A percentile compares a stretch with the other conserved stretches of the same genome.
These are phyloP conservation scores for Rutidosis leptorrhynchoides DNA, from an alignment of 129 eudicot species.

Conservation along the genomic window DNA sequence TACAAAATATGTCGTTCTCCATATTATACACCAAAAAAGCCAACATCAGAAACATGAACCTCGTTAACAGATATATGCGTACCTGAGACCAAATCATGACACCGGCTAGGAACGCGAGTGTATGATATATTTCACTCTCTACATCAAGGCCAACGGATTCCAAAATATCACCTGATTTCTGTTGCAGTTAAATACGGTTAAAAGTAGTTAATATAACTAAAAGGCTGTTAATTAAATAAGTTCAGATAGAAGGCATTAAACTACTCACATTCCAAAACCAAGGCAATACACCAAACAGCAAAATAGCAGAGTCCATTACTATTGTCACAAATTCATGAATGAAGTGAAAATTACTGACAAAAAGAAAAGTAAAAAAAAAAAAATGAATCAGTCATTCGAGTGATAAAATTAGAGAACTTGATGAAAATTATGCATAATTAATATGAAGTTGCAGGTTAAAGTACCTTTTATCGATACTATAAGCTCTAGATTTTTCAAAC, in stretches of 20 bases:
- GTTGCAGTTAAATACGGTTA: slow-evolving; percentile 25
- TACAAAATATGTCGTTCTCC: not conserved
- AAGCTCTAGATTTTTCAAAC: slow-evolving; percentile 93
- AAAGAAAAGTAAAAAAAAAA: not conserved
- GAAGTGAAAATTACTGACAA: slow-evolving; percentile 79
- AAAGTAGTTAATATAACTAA: slow-evolving; percentile 9
- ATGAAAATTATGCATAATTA: not conserved
- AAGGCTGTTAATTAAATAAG: not conserved
- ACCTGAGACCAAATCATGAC: slow-evolving; percentile 98
- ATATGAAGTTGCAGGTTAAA: not conserved
- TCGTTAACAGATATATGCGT: slow-evolving; percentile 9
- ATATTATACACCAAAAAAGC: slow-evolving; percentile 4
- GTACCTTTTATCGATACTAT: slow-evolving; percentile 92
- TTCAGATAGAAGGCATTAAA: slow-evolving; percentile 2
- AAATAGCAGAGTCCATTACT: slow-evolving; percentile 74
- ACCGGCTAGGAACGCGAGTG: slow-evolving; percentile 93
- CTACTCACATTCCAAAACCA: slow-evolving; percentile 95
- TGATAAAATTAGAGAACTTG: not conserved
- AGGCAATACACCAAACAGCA: slow-evolving; percentile 73
- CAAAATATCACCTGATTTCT: slow-evolving; percentile 73
- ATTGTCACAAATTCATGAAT: slow-evolving; percentile 79
- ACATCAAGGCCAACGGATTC: slow-evolving; percentile 56
- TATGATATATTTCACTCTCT: slow-evolving; percentile 82
- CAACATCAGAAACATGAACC: not conserved
- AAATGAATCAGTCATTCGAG: not conserved